A percentile compares a stretch with the other conserved stretches of the same genome.
These are phyloP conservation scores for Cutaneotrichosporon cutaneum DNA, from an alignment of 1,284 basidiomycete genomes.

Conservation along the genomic window DNA sequence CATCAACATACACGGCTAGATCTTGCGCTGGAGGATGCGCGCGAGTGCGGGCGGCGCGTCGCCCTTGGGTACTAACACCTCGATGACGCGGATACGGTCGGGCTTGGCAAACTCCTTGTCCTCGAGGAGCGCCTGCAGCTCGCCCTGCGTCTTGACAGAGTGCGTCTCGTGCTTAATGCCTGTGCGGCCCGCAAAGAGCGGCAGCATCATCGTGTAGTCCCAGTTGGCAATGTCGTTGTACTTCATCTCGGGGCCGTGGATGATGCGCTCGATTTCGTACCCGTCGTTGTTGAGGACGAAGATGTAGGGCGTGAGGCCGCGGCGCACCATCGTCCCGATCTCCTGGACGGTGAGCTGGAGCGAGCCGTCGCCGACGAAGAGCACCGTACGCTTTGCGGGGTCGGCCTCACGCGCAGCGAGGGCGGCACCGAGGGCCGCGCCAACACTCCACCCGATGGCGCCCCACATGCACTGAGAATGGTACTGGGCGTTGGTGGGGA, in stretches of 20 bases:
- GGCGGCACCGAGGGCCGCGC: slow-evolving; percentile 52
- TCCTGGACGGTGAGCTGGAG: slow-evolving; percentile 57
- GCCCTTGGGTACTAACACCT: slow-evolving; percentile 50
- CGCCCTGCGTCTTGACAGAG: slow-evolving; percentile 49
- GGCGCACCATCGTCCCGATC: slow-evolving; percentile 56
- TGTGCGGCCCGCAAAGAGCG: slow-evolving; percentile 45
- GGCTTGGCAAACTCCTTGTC: slow-evolving; percentile 46
- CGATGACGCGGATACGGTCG: slow-evolving; percentile 49
- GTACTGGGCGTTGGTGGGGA: slow-evolving; percentile 60
- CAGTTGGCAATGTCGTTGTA: slow-evolving; percentile 55
- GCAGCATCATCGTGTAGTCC: slow-evolving; percentile 51
- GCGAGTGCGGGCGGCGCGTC: slow-evolving; percentile 31
- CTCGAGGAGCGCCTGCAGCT: slow-evolving; percentile 59
- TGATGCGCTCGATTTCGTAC: slow-evolving; percentile 79
- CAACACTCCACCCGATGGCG: slow-evolving; percentile 57
- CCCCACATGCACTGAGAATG: slow-evolving; percentile 62
- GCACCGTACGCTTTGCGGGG: slow-evolving; percentile 64
- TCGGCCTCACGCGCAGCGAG: slow-evolving; percentile 70
- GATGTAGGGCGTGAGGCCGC: slow-evolving; percentile 53
- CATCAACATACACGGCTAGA: neutral
- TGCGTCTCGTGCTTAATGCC: slow-evolving; percentile 34
- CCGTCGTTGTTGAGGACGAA: slow-evolving; percentile 83
- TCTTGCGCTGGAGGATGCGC: slow-evolving; percentile 4
- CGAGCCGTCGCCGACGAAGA: slow-evolving; percentile 72
- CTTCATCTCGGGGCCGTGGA: slow-evolving; percentile 49